Evolutionary conservation across 73 alveolate species (phyloP), one percentile per base, ranked within the genome.

Genomic region (Breviolum minutum): DNA sequence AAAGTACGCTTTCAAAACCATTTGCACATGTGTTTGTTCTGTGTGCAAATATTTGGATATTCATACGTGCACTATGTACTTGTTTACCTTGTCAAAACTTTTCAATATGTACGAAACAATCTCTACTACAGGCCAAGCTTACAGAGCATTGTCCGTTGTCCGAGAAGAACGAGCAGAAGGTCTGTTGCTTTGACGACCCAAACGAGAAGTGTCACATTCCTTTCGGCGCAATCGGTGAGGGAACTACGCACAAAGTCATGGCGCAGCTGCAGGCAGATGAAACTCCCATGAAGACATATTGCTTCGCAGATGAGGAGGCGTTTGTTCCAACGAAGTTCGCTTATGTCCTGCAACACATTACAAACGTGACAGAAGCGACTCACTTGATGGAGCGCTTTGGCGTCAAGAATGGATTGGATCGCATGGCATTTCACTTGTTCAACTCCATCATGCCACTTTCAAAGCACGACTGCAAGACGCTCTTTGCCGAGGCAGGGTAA

Each of bases 261-360:
- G 76, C 74, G 91, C 30, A 61, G 68, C 6, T 92, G 81, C 14
- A n/a, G 60, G 61, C 73, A 66, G 68, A 61, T 64, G 62, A 76
- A 27, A 68, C 76, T 12, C 77, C 68, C 7, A 92, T 92, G 98
- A 73, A 76, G 90, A 92, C 98, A 32, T 92, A 92, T 29, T 92
- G 98, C 98, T 92, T 92, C 62, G 98, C 98, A 17, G 98, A 92
- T 81, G 98, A 92, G 71, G 98, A 92, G 68, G 74, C 98, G 54
- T 92, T 92, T 22, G 98, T 92, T 12, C 98, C 98, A 60, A 90
- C 74, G 27, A 88, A 92, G 69, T 92, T 92, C 81, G 98, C 98
- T 2, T 92, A 92, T 27, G 98, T 92, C 48, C 87, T 92, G 91
- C 91, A 92, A 69, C 98, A 92, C 29, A 91, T 92, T 54, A 12